These are phyloP conservation scores for Lasiodiplodia gonubiensis DNA, from an alignment of 2,329 filamentous ascomycete species.

Conservation along the genomic window DNA sequence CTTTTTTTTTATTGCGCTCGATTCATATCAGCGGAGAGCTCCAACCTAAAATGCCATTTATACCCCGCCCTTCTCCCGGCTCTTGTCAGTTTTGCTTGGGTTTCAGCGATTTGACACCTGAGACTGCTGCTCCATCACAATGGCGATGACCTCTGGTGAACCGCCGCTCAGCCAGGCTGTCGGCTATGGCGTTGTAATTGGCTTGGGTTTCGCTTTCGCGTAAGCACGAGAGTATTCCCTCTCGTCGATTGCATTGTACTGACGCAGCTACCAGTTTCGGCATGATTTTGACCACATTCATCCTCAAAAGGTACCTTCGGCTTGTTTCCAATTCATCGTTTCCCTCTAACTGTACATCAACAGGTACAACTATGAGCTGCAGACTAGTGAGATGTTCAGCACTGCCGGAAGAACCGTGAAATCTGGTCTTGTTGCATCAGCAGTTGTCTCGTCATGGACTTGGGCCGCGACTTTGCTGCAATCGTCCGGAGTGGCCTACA, in stretches of 20 bases:
- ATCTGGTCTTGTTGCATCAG: constrained; percentile 83
- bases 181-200: constrained; percentile 79
- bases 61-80: neutral
- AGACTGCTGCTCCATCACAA: neutral
- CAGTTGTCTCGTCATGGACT: constrained; percentile 92
- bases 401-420: constrained; percentile 89
- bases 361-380: constrained; percentile 73
- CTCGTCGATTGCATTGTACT: constrained; percentile 26
- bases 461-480: constrained; percentile 87
- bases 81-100: constrained; percentile 4
- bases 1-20: neutral
- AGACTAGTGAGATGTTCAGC: constrained; percentile 92
- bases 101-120: neutral
- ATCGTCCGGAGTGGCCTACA: constrained; percentile 80
- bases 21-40: neutral
- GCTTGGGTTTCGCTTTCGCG: constrained; percentile 75
- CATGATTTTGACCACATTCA: constrained; percentile 76
- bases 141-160: constrained; percentile 18
- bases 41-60: neutral
- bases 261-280: constrained; percentile 54
- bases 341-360: neutral
- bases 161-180: constrained; percentile 61
- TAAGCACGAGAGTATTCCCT: constrained; percentile 37
- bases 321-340: neutral
- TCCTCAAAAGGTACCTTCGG: constrained; percentile 63